phyloP scores from a whole-genome alignment of 768 basidiomycete species.

The Boletus eberwhitei region DNA sequence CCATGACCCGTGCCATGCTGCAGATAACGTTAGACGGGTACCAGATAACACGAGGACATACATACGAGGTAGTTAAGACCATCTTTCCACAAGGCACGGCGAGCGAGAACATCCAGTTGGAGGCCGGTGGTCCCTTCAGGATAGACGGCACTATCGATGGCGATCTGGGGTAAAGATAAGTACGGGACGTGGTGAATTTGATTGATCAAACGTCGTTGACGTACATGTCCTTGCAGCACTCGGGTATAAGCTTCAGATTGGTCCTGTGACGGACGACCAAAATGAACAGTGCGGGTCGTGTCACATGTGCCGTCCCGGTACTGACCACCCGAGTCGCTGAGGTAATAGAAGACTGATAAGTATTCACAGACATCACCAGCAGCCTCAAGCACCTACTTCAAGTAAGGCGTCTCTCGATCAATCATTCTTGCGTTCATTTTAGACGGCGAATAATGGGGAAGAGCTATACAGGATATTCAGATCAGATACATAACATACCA shows the following conservation, averaged over 20 bases:
- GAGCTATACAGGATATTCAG: constrained; percentile 41
- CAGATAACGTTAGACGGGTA: constrained; percentile 16
- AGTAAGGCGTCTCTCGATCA: constrained; percentile 75
- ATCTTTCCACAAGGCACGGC: constrained; percentile 83
- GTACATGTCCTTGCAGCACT: constrained; percentile 93
- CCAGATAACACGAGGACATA: constrained; percentile 13
- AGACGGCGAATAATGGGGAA: constrained; percentile 89
- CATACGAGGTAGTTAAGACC: constrained; percentile 76
- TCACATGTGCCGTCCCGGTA: constrained; percentile 89
- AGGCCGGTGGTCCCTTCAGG: constrained; percentile 85
- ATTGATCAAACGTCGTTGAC: constrained; percentile 34
- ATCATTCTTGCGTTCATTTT: constrained; percentile 69
- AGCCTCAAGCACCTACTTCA: constrained; percentile 59
- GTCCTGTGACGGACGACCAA: constrained; percentile 82
- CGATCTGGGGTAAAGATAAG: constrained; percentile 55
- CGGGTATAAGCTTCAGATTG: constrained; percentile 91
- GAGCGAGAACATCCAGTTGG: constrained; percentile 85
- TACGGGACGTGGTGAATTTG: constrained; percentile 10
- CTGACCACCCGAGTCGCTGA: constrained; percentile 89
- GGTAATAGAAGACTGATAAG: constrained; percentile 14
- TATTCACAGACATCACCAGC: constrained; percentile 12
- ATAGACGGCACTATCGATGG: constrained; percentile 86
- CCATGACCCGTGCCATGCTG: constrained; percentile 93
- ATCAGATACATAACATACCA: not conserved
- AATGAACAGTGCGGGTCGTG: constrained; percentile 79